Percentiles rank a stretch among this genome's conserved stretches.
Conservation (phyloP, 345 rosid genomes). For the Brassica carinata region DNA sequence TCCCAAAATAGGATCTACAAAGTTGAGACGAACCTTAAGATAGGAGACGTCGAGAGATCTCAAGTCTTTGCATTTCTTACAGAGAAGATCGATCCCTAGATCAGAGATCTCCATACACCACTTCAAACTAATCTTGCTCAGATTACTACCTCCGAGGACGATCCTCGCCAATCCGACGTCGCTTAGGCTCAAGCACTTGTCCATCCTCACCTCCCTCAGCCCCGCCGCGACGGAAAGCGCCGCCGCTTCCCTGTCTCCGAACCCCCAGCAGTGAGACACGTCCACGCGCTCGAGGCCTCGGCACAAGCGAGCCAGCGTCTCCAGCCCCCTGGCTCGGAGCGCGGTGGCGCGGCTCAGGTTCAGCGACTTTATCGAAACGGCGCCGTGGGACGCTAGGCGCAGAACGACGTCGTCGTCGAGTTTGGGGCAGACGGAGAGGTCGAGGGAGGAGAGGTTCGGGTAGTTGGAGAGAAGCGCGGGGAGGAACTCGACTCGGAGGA, state of each 20-base stretch:
- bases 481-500: conserved; percentile 73
- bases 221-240: conserved; percentile 65
- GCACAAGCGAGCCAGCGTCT: conserved; percentile 58
- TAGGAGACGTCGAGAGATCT: conserved; percentile 77
- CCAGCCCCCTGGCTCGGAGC: conserved; percentile 61
- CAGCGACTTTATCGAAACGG: conserved; percentile 46
- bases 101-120: conserved; percentile 96
- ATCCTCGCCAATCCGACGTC: conserved; percentile 92
- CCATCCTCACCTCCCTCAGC: conserved; percentile 73
- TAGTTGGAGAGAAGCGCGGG: conserved; percentile 50
- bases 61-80: conserved; percentile 68
- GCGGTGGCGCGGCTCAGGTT: conserved; percentile 69
- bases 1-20: no score
- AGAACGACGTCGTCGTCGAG: conserved; percentile 63
- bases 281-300: conserved; percentile 62
- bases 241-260: conserved; percentile 86
- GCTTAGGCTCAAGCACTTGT: conserved; percentile 73
- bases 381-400: conserved; percentile 40
- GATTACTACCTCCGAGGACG: conserved; percentile 60
- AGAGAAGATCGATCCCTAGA: conserved; percentile 79
- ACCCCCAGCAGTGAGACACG: conserved; percentile 71
- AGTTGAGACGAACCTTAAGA: conserved; percentile 63
- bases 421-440: conserved; percentile 82
- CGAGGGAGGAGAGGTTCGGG: conserved; percentile 55
- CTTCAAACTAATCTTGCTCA: conserved; percentile 80